Base-by-base conservation (phyloP, 371 early-diverging fungal genomes). In the Mucor irregularis region DNA sequence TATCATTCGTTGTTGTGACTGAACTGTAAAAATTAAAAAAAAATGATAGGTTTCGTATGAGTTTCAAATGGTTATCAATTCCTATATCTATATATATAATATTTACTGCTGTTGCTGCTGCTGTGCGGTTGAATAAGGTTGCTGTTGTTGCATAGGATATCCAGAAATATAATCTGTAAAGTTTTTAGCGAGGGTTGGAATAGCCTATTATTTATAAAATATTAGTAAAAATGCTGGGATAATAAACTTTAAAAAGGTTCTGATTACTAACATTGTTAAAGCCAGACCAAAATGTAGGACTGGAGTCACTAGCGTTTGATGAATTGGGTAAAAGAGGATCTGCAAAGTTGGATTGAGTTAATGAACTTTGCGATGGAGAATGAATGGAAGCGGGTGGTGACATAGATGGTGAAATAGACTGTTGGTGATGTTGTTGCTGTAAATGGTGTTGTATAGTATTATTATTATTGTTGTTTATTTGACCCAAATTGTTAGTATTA, bases 141-240 rank as follows among this genome's bases (percentile, higher is more conserved):
- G 39, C 11, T 37, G 33, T 21, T 64, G 52, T 29, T 60, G 61
- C 25, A 56, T 49, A 21, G 69, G 69, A 55, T 70, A 73, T 29
- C 54, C 53, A 16, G 69, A 53, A 25, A 75, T 56, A 53, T 79
- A 74, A 38, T 75, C 76, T 35, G 74, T 72, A 31, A 76, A 71
- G 54, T 73, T 75, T 30, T 68, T 69, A 0, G 76, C 73, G 8
- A 79, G 61, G 17, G 65, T 72, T 7, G 79, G 79, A 39, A 79
- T 79, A 30, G 76, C 70, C 53, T 74, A 71, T 7, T 39, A n/a
- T 37, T 37, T 14, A 11, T n/a, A n/a, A n/a, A n/a, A n/a, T n/a
- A n/a, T n/a, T n/a, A n/a, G n/a, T n/a, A n/a, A n/a, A n/a, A n/a
- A n/a, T n/a, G n/a, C n/a, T n/a, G n/a, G n/a, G n/a, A n/a, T n/a